Evolutionary conservation across 2,329 filamentous ascomycete genomes (phyloP), one percentile per base, ranked within the genome.

Genomic region (Scortechinia acanthostroma): DNA sequence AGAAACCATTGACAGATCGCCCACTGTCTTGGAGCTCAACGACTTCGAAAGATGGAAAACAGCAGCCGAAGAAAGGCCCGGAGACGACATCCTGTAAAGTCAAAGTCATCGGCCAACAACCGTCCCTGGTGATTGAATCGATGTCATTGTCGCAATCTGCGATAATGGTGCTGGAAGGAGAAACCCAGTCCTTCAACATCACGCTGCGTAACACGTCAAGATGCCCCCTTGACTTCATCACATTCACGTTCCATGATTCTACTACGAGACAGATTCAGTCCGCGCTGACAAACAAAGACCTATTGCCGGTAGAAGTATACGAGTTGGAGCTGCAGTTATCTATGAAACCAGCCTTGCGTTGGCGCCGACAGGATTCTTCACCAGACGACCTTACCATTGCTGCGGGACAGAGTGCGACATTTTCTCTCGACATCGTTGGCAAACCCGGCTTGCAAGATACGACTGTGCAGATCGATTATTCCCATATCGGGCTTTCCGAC

Each of bases 121-220:
- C 80, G 13, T 60, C 70, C 14, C 55, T 83, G 6, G 55, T 68
- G 2, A 61, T 82, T 15, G 67, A 71, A 42, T 65, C 67, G 2
- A 66, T 71, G 10, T 76, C 74, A 2, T 59, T 80, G 4, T 66
- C 70, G 1, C 76, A 81, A 49, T 71, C 71, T 10, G 70, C 75
- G 16, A 57, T 82, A 19, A 81, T 80, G 76, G 60, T 84, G 4
- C 63, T 84, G 2, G 77, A 83, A 56, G 80, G 80, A n/a, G 77
- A 84, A 53, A 66, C 59, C 10, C 69, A 66, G 44, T 62, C 57
- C 3, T 76, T 83, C 49, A 65, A 61, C 3, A 65, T 83, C 17
- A 74, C 69, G 0, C 58, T 83, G 2, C 66, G 69, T 44, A 83
- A 84, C 46, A 63, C 60, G 3, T 76, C 75, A 2, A 22, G 53